A percentile compares a stretch with the other conserved stretches of the same genome.
Evolutionary conservation across 352 stramenopile species (phyloP).

Genomic region (Phytopythium helicoides): DNA sequence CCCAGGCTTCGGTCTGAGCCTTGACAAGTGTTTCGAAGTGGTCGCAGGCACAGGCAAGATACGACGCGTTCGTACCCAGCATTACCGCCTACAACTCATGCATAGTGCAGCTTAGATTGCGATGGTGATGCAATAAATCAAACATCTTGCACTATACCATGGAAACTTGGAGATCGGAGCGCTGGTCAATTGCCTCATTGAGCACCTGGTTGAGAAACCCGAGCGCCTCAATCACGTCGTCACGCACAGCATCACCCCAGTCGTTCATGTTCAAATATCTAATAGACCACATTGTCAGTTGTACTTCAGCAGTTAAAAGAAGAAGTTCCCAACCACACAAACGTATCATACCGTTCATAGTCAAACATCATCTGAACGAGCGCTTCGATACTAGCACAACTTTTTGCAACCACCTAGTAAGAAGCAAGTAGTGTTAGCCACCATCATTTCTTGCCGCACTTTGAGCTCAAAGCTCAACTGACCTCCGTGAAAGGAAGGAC

Average conservation of each 20-base stretch:
- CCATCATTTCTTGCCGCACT: not conserved
- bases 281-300: too few relatives aligned
- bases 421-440: not conserved
- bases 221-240: constrained; percentile 76
- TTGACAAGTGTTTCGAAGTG: constrained; percentile 64
- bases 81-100: constrained; percentile 46
- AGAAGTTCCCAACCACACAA: not conserved
- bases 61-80: constrained; percentile 73
- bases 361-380: constrained; percentile 81
- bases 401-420: constrained; percentile 53
- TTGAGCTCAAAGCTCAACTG: not conserved
- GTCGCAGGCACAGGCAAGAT: constrained; percentile 65
- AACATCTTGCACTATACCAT: constrained; percentile 33
- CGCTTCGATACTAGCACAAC: constrained; percentile 53
- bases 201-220: constrained; percentile 65
- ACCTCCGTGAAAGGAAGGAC: constrained; percentile 64
- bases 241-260: constrained; percentile 70
- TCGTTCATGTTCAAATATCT: constrained; percentile 78
- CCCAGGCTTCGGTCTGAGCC: constrained; percentile 64
- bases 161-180: constrained; percentile 69
- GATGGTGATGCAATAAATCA: too few relatives aligned
- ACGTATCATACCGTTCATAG: constrained; percentile 46
- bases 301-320: not conserved
- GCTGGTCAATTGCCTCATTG: constrained; percentile 75
- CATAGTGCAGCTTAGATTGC: too few relatives aligned